Base-by-base conservation (phyloP, 495 filamentous ascomycete species). In the Penicillium cinerascens region DNA sequence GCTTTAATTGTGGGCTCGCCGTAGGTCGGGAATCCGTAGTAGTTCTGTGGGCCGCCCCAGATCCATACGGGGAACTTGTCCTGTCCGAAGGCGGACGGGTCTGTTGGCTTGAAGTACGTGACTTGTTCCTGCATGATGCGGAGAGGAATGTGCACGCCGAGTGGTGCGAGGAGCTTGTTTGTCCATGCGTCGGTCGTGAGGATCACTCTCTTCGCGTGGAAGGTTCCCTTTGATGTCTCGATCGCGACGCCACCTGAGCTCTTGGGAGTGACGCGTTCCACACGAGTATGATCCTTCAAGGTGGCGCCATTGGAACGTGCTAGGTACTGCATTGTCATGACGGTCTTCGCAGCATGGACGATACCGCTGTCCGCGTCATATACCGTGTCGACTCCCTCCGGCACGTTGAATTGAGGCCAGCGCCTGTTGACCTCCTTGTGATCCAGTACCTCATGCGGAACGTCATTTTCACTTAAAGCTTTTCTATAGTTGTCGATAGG, bases 1-100 rank as follows among this genome's bases (percentile, higher is more conserved):
- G 62, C 64, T 44, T 67, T 67, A 47, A 67, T 65, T n/a, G 64
- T 67, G 10, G 64, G 59, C 51, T 67, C 64, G 29, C 64, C 64
- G 27, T 60, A 65, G 22, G 33, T 52, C 2, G 64, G 64, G 29
- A 67, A 67, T 3, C 64, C 64, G 37, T 67, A 67, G 50, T 54
- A 67, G 21, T 53, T 57, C 6, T 48, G 49, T 7, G 51, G 42
- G 1, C 61, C 64, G 15, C 47, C 49, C 59, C 62, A 67, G 22
- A 67, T 67, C 64, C 64, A 67, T 10, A 60, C 55, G 4, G 64
- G 64, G 26, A 65, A 62, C 10, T 45, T 52, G 10, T 51, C 50
- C 1, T 56, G 29, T 13, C 59, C 52, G 29, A 60, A 67, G 18
- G 44, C 44, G 6, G 47, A 27, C 6, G 50, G 13, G 8, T 67